phyloP scores from a whole-genome alignment of 768 basidiomycete genomes.

The Auriscalpium microsporum region DNA sequence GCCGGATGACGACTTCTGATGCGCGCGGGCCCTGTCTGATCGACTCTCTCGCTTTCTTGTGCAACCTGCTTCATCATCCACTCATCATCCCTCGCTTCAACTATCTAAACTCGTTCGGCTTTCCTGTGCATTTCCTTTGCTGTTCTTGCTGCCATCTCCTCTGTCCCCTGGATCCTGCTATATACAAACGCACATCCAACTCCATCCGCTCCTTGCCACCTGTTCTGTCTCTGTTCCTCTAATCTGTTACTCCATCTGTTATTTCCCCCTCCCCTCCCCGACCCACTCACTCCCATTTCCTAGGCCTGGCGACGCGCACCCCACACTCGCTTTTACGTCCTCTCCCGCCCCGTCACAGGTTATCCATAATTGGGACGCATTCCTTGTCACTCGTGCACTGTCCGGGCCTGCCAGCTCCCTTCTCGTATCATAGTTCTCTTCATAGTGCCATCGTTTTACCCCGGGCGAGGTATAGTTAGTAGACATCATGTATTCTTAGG shows the following conservation, averaged over 20 bases:
- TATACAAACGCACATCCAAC: conserved; percentile 9
- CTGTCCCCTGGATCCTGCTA: conserved; percentile 6
- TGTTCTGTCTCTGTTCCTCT: conserved; percentile 2
- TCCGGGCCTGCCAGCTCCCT: neutral
- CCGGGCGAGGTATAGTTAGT: conserved; percentile 16
- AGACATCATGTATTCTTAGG: conserved; percentile 25
- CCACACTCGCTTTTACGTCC: neutral
- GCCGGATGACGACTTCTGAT: conserved; percentile 31
- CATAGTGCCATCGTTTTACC: conserved; percentile 7
- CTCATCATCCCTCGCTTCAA: conserved; percentile 1
- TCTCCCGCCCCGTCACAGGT: neutral
- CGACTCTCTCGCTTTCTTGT: conserved; percentile 1
- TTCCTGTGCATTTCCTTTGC: neutral
- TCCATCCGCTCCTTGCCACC: conserved; percentile 7
- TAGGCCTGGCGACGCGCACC: conserved; percentile 12
- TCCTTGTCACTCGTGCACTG: neutral
- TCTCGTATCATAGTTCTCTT: conserved; percentile 13
- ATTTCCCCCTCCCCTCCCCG: conserved; percentile 9
- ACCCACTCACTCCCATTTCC: conserved; percentile 11
- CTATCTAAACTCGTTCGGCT: conserved; percentile 11
- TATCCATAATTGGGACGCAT: neutral
- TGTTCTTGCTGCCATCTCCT: conserved; percentile 13
- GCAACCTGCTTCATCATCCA: neutral
- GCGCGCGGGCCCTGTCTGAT: conserved; percentile 6
- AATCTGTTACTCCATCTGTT: conserved; percentile 6